Conservation (phyloP, 352 stramenopile species). For the Thalassiosira pacifica region DNA sequence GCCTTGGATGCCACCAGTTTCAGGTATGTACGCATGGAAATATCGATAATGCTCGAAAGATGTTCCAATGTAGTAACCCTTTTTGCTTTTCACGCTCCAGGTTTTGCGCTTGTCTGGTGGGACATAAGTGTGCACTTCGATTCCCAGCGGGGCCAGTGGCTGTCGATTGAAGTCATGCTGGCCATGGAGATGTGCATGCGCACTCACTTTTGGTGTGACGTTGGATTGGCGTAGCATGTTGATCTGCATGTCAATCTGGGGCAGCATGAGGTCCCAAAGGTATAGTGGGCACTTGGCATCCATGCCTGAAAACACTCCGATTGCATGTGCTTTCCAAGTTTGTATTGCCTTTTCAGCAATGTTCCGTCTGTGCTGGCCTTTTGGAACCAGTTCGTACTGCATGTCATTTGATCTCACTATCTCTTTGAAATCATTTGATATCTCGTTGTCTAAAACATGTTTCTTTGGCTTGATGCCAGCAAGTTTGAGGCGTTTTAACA, state of each 20-base stretch:
- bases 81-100: slow-evolving; percentile 36
- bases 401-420: slow-evolving; percentile 1
- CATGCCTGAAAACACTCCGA: slow-evolving; percentile 34
- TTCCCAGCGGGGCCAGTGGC: slow-evolving; percentile 61
- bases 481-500: slow-evolving; percentile 13
- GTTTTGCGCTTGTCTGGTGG: slow-evolving; percentile 40
- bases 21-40: slow-evolving; percentile 35
- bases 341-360: slow-evolving; percentile 62
- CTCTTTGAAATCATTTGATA: neutral
- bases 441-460: slow-evolving; percentile 46
- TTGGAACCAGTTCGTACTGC: slow-evolving; percentile 48
- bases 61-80: slow-evolving; percentile 60
- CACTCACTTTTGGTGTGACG: slow-evolving; percentile 52
- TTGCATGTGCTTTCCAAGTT: slow-evolving; percentile 67
- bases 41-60: slow-evolving; percentile 64
- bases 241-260: slow-evolving; percentile 56
- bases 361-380: slow-evolving; percentile 51
- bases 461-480: slow-evolving; percentile 27
- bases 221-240: slow-evolving; percentile 58
- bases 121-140: slow-evolving; percentile 33
- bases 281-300: slow-evolving; percentile 57
- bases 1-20: slow-evolving; percentile 26
- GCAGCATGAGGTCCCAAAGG: slow-evolving; percentile 56
- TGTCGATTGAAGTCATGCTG: slow-evolving; percentile 52
- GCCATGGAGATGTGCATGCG: slow-evolving; percentile 39